phyloP scores from a whole-genome alignment of 495 filamentous ascomycete genomes.

The Patellaria atrata region DNA sequence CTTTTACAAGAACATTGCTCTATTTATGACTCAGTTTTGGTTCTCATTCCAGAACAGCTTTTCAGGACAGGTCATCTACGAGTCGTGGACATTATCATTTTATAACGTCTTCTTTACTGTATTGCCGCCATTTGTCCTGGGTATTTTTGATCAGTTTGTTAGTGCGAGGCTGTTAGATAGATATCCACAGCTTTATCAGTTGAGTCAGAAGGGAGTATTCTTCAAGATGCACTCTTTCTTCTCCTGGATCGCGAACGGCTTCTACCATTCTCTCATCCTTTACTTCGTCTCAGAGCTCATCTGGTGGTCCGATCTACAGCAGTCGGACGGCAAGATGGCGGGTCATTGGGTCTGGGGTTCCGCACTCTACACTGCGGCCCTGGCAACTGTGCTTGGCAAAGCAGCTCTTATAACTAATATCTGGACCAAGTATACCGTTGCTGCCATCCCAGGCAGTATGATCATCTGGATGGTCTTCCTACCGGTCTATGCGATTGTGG shows the following conservation, averaged over 20 bases:
- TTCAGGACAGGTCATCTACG: constrained; percentile 95
- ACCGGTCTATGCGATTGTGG: constrained; percentile 78
- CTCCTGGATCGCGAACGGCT: constrained; percentile 83
- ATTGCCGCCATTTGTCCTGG: constrained; percentile 83
- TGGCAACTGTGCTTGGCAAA: constrained; percentile 88
- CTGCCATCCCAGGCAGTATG: constrained; percentile 91
- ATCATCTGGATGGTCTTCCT: constrained; percentile 83
- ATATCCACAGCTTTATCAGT: constrained; percentile 90
- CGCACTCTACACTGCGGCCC: constrained; percentile 75
- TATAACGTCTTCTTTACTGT: constrained; percentile 99
- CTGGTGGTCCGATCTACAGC: constrained; percentile 61
- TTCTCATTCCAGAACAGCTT: constrained; percentile 98
- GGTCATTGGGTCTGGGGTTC: constrained; percentile 98
- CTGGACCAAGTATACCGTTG: constrained; percentile 96
- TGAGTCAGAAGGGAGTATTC: constrained; percentile 83
- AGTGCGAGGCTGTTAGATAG: constrained; percentile 90
- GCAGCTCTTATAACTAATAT: constrained; percentile 89
- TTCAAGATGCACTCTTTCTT: constrained; percentile 86
- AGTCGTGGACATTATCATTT: constrained; percentile 97
- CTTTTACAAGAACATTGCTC: constrained; percentile 97
- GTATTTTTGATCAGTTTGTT: constrained; percentile 96
- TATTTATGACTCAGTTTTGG: constrained; percentile 99
- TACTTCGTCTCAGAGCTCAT: constrained; percentile 75
- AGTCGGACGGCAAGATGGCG: constrained; percentile 58
- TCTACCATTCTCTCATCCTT: constrained; percentile 87